phyloP scores from a whole-genome alignment of 306 rosid species.

The Alnus rubra region DNA sequence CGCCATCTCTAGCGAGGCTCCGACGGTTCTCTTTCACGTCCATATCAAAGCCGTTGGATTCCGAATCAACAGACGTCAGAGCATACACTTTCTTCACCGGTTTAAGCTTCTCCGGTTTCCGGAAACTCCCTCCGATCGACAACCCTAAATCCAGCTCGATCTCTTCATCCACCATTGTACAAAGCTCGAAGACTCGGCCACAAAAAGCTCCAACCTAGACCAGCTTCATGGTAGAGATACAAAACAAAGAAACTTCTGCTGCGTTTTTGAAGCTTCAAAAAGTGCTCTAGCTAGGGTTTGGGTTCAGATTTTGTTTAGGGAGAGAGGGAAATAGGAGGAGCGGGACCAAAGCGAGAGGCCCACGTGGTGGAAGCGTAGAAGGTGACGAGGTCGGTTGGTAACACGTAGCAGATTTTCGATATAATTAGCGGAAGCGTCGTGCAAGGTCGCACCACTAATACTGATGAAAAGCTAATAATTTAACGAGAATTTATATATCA shows the following conservation, averaged over 20 bases:
- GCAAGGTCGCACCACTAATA: no score
- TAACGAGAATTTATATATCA: no score
- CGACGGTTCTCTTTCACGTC: background rate
- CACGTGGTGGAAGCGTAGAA: constrained; percentile 37
- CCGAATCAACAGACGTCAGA: constrained; percentile 1
- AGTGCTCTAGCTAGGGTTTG: background rate
- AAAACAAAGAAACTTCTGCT: background rate
- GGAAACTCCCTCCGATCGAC: constrained; percentile 60
- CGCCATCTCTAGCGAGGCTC: constrained; percentile 1
- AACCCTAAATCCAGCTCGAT: constrained; percentile 66
- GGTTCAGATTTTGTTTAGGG: constrained; percentile 7
- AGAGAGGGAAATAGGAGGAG: background rate
- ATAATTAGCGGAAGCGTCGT: constrained; percentile 17
- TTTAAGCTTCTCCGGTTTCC: constrained; percentile 28
- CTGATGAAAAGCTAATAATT: no score
- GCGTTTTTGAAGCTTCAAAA: background rate
- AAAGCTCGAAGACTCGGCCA: background rate
- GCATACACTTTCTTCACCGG: background rate
- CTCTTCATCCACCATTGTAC: constrained; percentile 44
- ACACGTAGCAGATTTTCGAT: constrained; percentile 31
- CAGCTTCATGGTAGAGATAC: background rate
- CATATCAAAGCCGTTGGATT: background rate
- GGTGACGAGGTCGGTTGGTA: constrained; percentile 27
- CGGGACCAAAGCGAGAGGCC: background rate
- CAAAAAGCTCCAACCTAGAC: background rate